These are phyloP conservation scores for Ogataea hybrid DNA, from an alignment of 1,139 yeast species.

Conservation along the genomic window DNA sequence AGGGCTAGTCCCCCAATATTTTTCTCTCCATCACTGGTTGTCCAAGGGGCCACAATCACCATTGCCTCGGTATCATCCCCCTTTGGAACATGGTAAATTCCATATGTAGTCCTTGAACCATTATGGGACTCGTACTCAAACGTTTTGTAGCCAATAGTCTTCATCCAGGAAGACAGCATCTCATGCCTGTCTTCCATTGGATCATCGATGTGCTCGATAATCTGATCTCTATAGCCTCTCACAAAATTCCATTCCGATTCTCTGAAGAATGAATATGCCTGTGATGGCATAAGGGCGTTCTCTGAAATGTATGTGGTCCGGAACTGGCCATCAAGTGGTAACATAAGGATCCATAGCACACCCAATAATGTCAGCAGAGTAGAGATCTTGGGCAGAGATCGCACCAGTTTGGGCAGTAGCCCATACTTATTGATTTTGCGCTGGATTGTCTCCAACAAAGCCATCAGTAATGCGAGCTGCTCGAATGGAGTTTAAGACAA, in stretches of 20 bases:
- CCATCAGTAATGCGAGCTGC: constrained; percentile 21
- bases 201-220: constrained; percentile 38
- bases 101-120: constrained; percentile 52
- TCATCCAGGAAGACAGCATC: constrained; percentile 57
- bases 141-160: constrained; percentile 71
- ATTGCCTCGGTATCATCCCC: constrained; percentile 97
- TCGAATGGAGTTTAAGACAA: too few relatives aligned
- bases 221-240: constrained; percentile 75
- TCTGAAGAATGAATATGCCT: constrained; percentile 87
- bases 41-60: constrained; percentile 90
- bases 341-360: constrained; percentile 58
- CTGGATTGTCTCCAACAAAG: constrained; percentile 30
- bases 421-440: constrained; percentile 51
- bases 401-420: constrained; percentile 54
- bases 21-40: constrained; percentile 48
- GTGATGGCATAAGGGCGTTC: constrained; percentile 96
- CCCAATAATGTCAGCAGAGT: constrained; percentile 60
- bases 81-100: constrained; percentile 85
- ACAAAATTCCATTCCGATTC: constrained; percentile 94
- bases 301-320: constrained; percentile 87
- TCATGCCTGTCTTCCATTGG: constrained; percentile 40
- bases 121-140: constrained; percentile 33
- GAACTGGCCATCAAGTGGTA: constrained; percentile 82
- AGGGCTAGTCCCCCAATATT: constrained; percentile 84
- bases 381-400: constrained; percentile 60